Evolutionary conservation across 177 flowering plant genomes (phyloP).

Genomic region (Tripterygium wilfordii): DNA sequence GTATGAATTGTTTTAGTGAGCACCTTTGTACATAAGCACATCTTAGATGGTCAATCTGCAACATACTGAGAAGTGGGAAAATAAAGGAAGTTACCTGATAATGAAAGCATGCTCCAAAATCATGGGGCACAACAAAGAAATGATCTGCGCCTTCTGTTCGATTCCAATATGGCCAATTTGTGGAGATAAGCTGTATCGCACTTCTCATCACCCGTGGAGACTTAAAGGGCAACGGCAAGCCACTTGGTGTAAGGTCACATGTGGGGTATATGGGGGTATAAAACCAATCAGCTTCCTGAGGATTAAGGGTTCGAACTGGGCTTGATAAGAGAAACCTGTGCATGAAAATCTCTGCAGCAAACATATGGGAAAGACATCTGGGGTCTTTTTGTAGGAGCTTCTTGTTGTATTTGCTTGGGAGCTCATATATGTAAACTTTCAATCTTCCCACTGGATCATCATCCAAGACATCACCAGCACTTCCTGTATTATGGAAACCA

Average conservation of each 20-base stretch:
- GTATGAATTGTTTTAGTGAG: no score
- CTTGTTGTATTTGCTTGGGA: constrained; percentile 96
- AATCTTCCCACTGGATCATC: constrained; percentile 95
- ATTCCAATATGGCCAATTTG: constrained; percentile 98
- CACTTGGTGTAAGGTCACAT: constrained; percentile 91
- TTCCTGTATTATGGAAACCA: constrained; percentile 39
- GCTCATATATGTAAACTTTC: constrained; percentile 93
- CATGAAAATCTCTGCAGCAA: constrained; percentile 97
- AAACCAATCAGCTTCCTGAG: constrained; percentile 97
- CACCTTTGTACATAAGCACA: not conserved
- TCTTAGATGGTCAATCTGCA: no score
- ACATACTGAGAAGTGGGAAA: no score
- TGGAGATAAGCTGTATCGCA: constrained; percentile 87
- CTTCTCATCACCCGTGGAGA: constrained; percentile 99
- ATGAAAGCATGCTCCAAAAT: constrained; percentile 95
- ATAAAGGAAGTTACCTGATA: constrained; percentile 80
- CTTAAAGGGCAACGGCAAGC: constrained; percentile 92
- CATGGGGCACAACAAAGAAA: constrained; percentile 90
- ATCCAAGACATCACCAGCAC: constrained; percentile 99
- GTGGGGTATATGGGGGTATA: constrained; percentile 98
- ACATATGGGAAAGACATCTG: constrained; percentile 93
- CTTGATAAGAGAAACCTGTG: constrained; percentile 87
- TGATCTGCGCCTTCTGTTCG: constrained; percentile 94
- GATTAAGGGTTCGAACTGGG: constrained; percentile 88
- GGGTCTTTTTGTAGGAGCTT: constrained; percentile 85